Conservation (phyloP, 2,329 filamentous ascomycete species). For the Chlorencoelia australis region DNA sequence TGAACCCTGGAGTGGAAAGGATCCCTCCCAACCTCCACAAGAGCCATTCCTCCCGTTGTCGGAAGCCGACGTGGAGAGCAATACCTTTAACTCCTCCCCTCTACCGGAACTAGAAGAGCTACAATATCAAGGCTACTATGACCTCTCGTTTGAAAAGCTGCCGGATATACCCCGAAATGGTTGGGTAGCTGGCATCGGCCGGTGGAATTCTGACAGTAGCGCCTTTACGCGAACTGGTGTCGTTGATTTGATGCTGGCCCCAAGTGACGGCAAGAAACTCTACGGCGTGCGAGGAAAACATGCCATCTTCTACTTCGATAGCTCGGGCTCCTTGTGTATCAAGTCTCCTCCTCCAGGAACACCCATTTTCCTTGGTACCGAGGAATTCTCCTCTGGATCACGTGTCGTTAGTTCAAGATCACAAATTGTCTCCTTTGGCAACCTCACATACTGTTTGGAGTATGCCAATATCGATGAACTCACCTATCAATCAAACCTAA, state of each 20-base stretch:
- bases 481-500: not conserved
- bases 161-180: not conserved
- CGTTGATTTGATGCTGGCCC: not conserved
- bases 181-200: not conserved
- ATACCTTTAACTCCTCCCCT: no score
- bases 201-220: not conserved
- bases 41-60: no score
- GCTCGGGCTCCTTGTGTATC: no score
- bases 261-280: not conserved
- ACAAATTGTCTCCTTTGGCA: not conserved
- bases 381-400: no score
- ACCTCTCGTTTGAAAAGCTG: not conserved
- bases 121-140: not conserved
- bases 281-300: not conserved
- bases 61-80: no score
- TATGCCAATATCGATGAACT: not conserved
- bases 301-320: not conserved
- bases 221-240: not conserved
- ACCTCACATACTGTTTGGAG: not conserved
- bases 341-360: no score
- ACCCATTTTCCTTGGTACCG: no score
- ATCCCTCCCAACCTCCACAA: no score
- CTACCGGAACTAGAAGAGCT: not conserved
- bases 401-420: no score
- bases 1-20: no score